Evolutionary conservation across 306 rosid species (phyloP), one percentile per base, ranked within the genome.

Genomic region (Crataegus laevigata): DNA sequence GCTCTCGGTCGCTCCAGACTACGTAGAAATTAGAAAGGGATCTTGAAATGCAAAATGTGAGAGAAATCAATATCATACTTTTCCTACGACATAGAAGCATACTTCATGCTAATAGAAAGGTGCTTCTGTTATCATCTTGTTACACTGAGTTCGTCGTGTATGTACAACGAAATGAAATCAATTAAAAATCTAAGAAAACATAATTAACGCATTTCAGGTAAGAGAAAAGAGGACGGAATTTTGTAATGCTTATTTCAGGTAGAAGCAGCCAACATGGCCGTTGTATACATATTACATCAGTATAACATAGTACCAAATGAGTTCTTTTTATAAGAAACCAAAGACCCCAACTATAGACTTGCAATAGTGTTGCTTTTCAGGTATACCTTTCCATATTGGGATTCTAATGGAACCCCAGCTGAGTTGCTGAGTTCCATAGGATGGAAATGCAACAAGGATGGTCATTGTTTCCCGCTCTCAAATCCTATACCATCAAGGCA

Each of bases 401-500:
- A 77, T 47, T 77, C 65, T 52, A 76, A 73, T 50, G 71, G 77
- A 78, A 75, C 60, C 82, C 76, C 76, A 61, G 63, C 71, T 73
- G 43, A 63, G 36, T 76, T 74, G 62, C 67, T 73, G 43, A 63
- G 29, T 76, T 74, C 32, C 58, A 50, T 36, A 34, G 55, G 28
- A 26, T 57, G 30, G 30, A 55, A n/a, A 38, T 22, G 55, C 65
- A 78, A 66, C 70, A 75, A 76, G 73, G 30, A 73, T 66, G 40
- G 68, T 74, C 78, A 86, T 34, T 80, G 85, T 71, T 68, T 79
- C 69, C 54, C 73, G 57, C 34, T 82, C 68, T 81, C 79, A 78
- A 75, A 87, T 69, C 80, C 84, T n/a, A 86, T 81, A 84, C 81
- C 79, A 75, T 86, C 89, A 76, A 91, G 94, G 94, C 89, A 83